Evolutionary conservation across 2,329 filamentous ascomycete genomes (phyloP).

Genomic region (Bipolaris sorokiniana): DNA sequence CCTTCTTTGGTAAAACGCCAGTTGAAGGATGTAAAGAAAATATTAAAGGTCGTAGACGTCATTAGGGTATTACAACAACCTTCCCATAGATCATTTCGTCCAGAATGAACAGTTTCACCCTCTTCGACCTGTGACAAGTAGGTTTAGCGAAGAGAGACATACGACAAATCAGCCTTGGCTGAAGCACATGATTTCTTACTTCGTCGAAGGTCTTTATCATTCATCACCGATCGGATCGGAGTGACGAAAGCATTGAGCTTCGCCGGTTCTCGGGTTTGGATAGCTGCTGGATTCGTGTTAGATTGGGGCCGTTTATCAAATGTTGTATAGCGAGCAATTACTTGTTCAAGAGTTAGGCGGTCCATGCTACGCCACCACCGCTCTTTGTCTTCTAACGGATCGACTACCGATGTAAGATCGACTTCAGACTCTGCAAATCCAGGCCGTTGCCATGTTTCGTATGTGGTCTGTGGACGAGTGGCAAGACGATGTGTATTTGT

Average conservation of each 20-base stretch:
- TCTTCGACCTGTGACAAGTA: not conserved
- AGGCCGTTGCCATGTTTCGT: constrained; percentile 16
- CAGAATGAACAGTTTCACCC: not conserved
- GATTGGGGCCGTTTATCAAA: not conserved
- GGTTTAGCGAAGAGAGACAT: not conserved
- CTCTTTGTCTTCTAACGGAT: constrained; percentile 21
- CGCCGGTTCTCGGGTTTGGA: not conserved
- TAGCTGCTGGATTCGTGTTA: not conserved
- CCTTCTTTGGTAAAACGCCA: not conserved
- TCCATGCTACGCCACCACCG: constrained; percentile 22
- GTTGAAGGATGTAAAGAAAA: not conserved
- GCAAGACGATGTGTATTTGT: constrained; percentile 6
- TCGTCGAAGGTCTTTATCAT: not conserved
- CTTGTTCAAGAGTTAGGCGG: constrained; percentile 10
- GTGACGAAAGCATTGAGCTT: constrained; percentile 4
- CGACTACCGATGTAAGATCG: constrained; percentile 30
- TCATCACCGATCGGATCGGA: not conserved
- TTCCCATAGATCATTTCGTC: not conserved
- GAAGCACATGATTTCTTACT: not conserved
- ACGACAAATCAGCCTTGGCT: not conserved
- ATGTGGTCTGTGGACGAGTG: constrained; percentile 14
- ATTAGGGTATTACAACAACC: not conserved
- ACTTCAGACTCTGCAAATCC: constrained; percentile 23
- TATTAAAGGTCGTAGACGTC: not conserved
- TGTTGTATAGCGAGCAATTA: not conserved